Conservation (phyloP, 1,284 basidiomycete species). For the Coniophora puteana region DNA sequence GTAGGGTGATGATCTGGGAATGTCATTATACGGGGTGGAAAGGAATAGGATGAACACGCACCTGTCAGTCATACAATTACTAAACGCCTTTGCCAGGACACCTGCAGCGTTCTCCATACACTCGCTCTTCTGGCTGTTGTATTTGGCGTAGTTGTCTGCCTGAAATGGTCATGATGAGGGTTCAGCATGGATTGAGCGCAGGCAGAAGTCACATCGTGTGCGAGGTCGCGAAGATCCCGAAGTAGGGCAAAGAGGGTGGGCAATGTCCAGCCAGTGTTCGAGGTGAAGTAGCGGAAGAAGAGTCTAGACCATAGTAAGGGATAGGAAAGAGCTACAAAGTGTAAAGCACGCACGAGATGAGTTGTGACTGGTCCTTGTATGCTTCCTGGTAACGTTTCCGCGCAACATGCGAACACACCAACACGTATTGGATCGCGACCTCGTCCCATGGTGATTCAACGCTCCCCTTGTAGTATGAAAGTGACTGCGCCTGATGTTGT, state of each 20-base stretch:
- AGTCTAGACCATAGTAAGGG: conserved; percentile 36
- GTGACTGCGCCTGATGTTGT: conserved; percentile 15
- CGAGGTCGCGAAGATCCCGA: conserved; percentile 77
- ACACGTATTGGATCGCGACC: conserved; percentile 73
- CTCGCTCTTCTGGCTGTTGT: conserved; percentile 57
- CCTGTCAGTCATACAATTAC: conserved; percentile 88
- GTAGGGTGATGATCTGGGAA: conserved; percentile 55
- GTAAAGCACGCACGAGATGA: conserved; percentile 51
- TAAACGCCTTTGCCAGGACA: conserved; percentile 89
- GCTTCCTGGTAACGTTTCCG: conserved; percentile 65
- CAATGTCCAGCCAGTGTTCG: conserved; percentile 80
- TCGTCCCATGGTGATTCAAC: conserved; percentile 78
- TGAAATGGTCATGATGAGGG: conserved; percentile 21
- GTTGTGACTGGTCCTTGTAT: conserved; percentile 69
- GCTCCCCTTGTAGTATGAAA: conserved; percentile 57
- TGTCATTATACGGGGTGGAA: conserved; percentile 3
- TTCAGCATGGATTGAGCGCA: background rate
- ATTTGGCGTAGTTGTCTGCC: conserved; percentile 66
- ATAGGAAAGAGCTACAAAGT: background rate
- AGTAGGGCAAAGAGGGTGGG: conserved; percentile 77
- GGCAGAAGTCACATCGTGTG: conserved; percentile 54
- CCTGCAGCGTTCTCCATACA: conserved; percentile 92
- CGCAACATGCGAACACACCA: conserved; percentile 65
- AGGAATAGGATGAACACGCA: conserved; percentile 28
- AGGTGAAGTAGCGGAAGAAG: conserved; percentile 75